Conservation (phyloP, 1,139 yeast species). For the Saccharomyces pastorianus region DNA sequence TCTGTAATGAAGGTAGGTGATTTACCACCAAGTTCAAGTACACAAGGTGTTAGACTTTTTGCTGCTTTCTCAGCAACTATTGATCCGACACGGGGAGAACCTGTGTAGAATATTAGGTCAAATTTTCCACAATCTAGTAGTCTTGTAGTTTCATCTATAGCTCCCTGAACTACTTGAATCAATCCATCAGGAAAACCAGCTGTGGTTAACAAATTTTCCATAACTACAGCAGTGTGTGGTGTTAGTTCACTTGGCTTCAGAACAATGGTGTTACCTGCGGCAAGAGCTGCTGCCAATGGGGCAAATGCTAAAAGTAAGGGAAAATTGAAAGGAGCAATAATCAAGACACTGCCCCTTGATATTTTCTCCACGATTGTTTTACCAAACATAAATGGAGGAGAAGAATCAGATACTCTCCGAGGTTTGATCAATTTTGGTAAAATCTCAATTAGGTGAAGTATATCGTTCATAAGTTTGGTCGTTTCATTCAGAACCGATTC, state of each 20-base stretch:
- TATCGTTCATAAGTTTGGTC: constrained; percentile 44
- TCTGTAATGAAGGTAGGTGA: constrained; percentile 70
- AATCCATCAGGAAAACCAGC: constrained; percentile 49
- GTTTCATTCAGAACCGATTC: constrained; percentile 62
- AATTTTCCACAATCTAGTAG: constrained; percentile 52
- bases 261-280: constrained; percentile 80
- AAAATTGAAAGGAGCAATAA: constrained; percentile 82
- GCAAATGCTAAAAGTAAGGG: constrained; percentile 60
- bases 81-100: constrained; percentile 67
- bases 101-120: constrained; percentile 85
- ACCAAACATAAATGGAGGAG: constrained; percentile 41
- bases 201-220: constrained; percentile 47
- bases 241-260: constrained; percentile 74
- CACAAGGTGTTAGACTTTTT: constrained; percentile 68
- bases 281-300: constrained; percentile 74
- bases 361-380: constrained; percentile 50
- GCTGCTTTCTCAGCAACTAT: constrained; percentile 79
- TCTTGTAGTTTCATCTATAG: constrained; percentile 57
- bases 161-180: constrained; percentile 66
- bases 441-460: constrained; percentile 50
- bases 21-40: constrained; percentile 90
- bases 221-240: constrained; percentile 51
- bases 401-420: constrained; percentile 38
- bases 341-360: constrained; percentile 69
- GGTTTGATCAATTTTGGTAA: constrained; percentile 59